Evolutionary conservation across 768 basidiomycete species (phyloP).

Genomic region (Termitomyces sp.): DNA sequence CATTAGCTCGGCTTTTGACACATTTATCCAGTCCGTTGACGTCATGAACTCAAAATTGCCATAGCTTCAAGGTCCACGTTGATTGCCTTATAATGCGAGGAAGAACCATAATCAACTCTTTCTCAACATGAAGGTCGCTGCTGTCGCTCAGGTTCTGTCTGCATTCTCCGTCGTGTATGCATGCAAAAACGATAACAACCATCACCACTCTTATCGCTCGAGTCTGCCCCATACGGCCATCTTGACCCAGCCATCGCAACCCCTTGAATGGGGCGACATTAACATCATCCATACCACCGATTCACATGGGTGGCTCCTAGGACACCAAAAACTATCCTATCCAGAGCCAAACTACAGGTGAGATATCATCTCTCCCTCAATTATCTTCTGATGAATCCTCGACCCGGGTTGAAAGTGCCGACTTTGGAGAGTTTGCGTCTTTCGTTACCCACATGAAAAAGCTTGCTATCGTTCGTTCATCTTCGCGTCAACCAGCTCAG

Average conservation of each 20-base stretch:
- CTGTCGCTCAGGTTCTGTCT: neutral
- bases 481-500: neutral
- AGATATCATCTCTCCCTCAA: conserved; percentile 3
- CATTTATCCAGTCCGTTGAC: too few species aligned
- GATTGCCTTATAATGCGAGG: neutral
- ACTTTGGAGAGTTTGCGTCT: conserved; percentile 76
- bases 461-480: conserved; percentile 48
- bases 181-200: conserved; percentile 17
- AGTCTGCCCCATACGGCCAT: conserved; percentile 37
- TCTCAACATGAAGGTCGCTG: neutral
- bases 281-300: conserved; percentile 87
- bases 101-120: neutral
- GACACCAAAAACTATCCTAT: conserved; percentile 69
- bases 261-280: conserved; percentile 82
- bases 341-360: conserved; percentile 75
- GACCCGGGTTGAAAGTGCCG: conserved; percentile 21
- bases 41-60: too few species aligned
- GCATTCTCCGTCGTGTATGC: neutral
- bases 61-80: too few species aligned
- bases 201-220: conserved; percentile 22
- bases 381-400: neutral
- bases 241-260: conserved; percentile 46
- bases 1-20: too few species aligned
- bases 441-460: conserved; percentile 81
- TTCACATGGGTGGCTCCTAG: conserved; percentile 65